Evolutionary conservation across 1,139 yeast species (phyloP), one percentile per base, ranked within the genome.

Genomic region (Geotrichum restrictum): DNA sequence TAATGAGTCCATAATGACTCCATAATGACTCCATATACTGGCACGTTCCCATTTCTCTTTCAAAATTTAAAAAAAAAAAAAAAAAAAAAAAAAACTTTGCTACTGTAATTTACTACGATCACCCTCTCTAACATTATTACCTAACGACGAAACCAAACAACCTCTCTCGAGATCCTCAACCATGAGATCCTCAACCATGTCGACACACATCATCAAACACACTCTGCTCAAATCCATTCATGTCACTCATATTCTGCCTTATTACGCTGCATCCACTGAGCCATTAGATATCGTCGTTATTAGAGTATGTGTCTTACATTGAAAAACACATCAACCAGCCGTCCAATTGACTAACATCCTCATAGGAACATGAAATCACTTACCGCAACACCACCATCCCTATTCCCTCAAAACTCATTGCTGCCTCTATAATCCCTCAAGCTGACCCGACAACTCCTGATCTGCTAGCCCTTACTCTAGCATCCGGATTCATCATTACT

Each of bases 401-500:
- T 13, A 27, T 43, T 13, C 47, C 31, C n/a, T 14, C 47, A 3
- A 11, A 39, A 11, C 18, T 43, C 5, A 16, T 43, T 2, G 5
- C 36, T 21, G 47, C 47, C 11, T 21, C 38, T 2, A 16, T 43
- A 3, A 19, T 33, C 6, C 38, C 47, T 13, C 24, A 18, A 14
- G 19, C 24, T 18, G 39, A 19, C 24, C 29, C 7, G 16, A 6
- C 16, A 13, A 13, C 3, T 11, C 38, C 38, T 7, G 47, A 43
- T 16, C 38, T 43, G 8, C 39, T 43, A 4, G 38, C 31, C 5
- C 14, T 43, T 4, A 43, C 47, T 5, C 38, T 43, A 13, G 38
- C 29, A 11, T 43, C 47, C 3, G 47, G 47, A 13, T 18, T 18
- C 27, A 27, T 33, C 14, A 14, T 43, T 16, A 32, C 32, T 10